Base-by-base conservation (phyloP, 2,329 filamentous ascomycete species). In the Aspergillus caelatus region DNA sequence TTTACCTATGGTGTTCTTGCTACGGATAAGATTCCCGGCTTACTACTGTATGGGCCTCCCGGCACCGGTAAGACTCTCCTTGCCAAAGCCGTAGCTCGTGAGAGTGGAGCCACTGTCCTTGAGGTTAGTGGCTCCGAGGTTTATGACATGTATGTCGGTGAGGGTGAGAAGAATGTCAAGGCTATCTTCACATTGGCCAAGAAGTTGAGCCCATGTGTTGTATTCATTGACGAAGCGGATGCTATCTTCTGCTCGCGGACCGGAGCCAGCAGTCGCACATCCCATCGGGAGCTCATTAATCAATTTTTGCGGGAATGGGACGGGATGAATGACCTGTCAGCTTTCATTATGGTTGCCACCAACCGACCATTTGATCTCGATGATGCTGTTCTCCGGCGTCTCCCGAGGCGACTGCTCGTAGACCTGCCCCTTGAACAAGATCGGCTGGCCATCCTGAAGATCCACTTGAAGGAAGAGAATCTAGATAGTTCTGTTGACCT, bases 271-370 rank as follows among this genome's bases (percentile, higher is more conserved):
- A 89, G 88, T 69, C 85, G 91, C 34, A 87, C 87, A 7, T 89
- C 87, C 1, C 92, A 96, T 70, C 88, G 94, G 57, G 94, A 97
- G 76, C 90, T 95, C 60, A 94, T 98, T 77, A 99, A 97, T 74
- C 94, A 99, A 78, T 98, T 98, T 77, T 82, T 99, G 57, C 91
- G 93, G 60, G 94, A 98, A 77, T 98, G 94, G 95, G 95, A 98
- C 71, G 95, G 95, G 12, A 90, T 98, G 83, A 91, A 91, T 70
- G 84, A 88, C 63, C 86, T 89, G 54, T 91, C 91, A 21, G 93
- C 94, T 3, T 98, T 99, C 76, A 94, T 99, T 77, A 97, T 99
- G 93, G 93, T 98, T 0, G 94, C 95, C 32, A 98, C 94, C 10
- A 98, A 99, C 77, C 86, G 94, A 11, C 95, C 95, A 0, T 97